Base-by-base conservation (phyloP, 2,329 filamentous ascomycete genomes). In the Alternaria longipes region DNA sequence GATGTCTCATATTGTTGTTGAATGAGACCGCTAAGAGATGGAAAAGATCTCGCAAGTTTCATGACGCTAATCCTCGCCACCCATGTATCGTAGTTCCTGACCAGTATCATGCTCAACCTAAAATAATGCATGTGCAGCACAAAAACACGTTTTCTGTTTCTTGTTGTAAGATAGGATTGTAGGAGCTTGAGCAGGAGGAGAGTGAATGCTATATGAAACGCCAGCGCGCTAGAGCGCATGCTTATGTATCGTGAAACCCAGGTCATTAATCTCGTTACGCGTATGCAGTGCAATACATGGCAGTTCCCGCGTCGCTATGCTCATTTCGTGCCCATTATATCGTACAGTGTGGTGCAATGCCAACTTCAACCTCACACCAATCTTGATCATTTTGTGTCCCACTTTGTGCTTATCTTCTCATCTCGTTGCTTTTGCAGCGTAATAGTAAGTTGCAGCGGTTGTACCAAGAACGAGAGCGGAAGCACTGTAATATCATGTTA, bases 401-500 rank as follows among this genome's bases (percentile, higher is more conserved):
- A 36, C 4, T 36, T 24, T 20, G 34, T n/a, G 20, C 32, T 38
- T 14, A 44, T 45, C 46, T 54, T 22, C 32, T 38, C 7, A 49
- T 45, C 52, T 59, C n/a, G 57, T 47, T 40, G 52, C 30, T 22
- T 36, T 18, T 12, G 57, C 44, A 32, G 57, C 20, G 26, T 47
- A 66, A 22, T 65, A 64, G 52, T 66, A 66, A 12, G 60, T 59
- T 8, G 65, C 58, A 9, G 54, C 53, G 11, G 59, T 56, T 24
- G 58, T 40, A 32, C 63, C 60, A 22, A 66, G 24, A 26, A 59
- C 50, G 24, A 64, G 24, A n/a, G 60, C 53, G 7, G 58, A 56
- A 20, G 56, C 56, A 57, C 65, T 67, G 42, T 7, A 36, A 12
- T 24, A 5, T 1, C 8, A 38, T 26, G 49, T 67, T 56, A 63